Conservation (phyloP, 2,329 filamentous ascomycete species). For the Aspergillus tamarii region DNA sequence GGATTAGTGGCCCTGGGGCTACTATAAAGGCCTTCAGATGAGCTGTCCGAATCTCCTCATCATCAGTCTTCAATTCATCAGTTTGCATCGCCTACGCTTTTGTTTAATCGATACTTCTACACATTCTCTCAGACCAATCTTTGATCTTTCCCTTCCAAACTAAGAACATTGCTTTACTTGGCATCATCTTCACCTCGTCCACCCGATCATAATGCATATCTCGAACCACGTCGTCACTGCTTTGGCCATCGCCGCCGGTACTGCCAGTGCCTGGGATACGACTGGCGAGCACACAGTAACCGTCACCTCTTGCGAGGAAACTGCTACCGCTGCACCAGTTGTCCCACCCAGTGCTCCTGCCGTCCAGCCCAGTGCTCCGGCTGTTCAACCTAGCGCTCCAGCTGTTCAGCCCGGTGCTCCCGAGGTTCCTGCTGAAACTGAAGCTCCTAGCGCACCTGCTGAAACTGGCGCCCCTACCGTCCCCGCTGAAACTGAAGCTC, state of each 20-base stretch:
- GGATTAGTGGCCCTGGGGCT: background rate
- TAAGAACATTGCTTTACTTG: background rate
- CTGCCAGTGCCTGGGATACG: constrained; percentile 12
- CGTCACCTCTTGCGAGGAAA: constrained; percentile 8
- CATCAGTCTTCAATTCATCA: constrained; percentile 1
- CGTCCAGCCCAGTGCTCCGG: background rate
- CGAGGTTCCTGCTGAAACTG: background rate
- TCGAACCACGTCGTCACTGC: constrained; percentile 23
- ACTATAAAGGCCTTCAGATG: constrained; percentile 2
- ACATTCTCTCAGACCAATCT: background rate
- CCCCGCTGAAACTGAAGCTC: no score
- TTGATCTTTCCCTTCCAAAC: background rate
- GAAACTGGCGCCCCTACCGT: no score
- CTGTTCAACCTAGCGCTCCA: background rate
- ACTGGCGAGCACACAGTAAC: constrained; percentile 3
- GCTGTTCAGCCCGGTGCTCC: background rate
- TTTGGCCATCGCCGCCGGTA: constrained; percentile 25
- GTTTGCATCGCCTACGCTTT: background rate
- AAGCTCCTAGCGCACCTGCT: no score
- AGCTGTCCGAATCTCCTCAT: background rate
- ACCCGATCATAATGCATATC: constrained; percentile 33
- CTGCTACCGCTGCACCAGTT: background rate
- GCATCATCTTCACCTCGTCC: background rate
- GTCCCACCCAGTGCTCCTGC: constrained; percentile 4
- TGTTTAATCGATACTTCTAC: background rate